Evolutionary conservation across 2,329 filamentous ascomycete genomes (phyloP).

Genomic region (Trichothecium sympodiale): DNA sequence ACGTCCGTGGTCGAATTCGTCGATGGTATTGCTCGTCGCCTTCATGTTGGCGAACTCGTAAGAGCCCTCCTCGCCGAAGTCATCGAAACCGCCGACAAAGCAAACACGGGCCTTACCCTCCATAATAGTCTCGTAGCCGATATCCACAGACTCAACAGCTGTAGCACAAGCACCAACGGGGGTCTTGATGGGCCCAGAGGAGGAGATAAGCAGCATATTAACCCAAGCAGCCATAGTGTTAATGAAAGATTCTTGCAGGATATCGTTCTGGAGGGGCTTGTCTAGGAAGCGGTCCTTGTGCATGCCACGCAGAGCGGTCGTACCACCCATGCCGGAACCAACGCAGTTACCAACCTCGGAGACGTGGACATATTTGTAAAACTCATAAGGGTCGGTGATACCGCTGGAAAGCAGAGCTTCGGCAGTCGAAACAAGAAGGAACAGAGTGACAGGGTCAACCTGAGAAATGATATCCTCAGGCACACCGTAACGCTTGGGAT

Average conservation of each 20-base stretch:
- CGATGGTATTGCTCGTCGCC: constrained; percentile 93
- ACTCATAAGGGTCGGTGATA: constrained; percentile 98
- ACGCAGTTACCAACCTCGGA: constrained; percentile 98
- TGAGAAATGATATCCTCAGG: constrained; percentile 97
- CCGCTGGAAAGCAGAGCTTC: constrained; percentile 85
- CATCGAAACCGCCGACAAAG: constrained; percentile 97
- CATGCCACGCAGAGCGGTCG: constrained; percentile 87
- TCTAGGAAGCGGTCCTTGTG: constrained; percentile 96
- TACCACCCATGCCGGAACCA: constrained; percentile 96
- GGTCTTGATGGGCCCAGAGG: constrained; percentile 96
- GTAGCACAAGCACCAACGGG: constrained; percentile 96
- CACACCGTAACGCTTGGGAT: constrained; percentile 90
- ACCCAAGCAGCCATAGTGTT: constrained; percentile 99
- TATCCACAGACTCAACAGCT: constrained; percentile 92
- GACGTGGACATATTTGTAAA: constrained; percentile 98
- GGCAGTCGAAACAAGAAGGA: constrained; percentile 84
- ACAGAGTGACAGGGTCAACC: constrained; percentile 92
- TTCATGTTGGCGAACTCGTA: constrained; percentile 99
- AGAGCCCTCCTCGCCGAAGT: constrained; percentile 97
- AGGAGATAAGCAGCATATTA: constrained; percentile 96
- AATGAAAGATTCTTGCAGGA: constrained; percentile 98
- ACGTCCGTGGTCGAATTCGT: constrained; percentile 90
- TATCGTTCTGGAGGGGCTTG: constrained; percentile 96
- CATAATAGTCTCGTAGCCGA: constrained; percentile 96
- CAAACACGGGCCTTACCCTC: constrained; percentile 97